Evolutionary conservation across 2,329 filamentous ascomycete genomes (phyloP), one percentile per base, ranked within the genome.

Genomic region (Trichophaea hybrida): DNA sequence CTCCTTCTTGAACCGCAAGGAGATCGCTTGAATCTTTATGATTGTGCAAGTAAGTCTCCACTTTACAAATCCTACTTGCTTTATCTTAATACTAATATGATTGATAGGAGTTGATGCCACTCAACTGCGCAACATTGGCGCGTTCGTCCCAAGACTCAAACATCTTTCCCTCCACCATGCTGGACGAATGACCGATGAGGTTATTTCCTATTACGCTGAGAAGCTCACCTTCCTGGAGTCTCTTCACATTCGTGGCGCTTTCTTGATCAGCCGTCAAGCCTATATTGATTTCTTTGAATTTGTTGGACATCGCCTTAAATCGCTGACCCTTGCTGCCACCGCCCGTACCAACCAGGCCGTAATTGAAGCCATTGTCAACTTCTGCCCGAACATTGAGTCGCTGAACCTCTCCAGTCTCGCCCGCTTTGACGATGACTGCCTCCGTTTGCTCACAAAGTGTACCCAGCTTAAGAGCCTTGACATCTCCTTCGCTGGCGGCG

Each of bases 341-440:
- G 61, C 65, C 15, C 65, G 67, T 7, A 63, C 67, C 51, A 57
- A 48, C 33, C 17, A 48, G 17, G 60, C 59, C 4, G 65, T 67
- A 7, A 51, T 68, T 17, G 58, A 59, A 13, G 60, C 66, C 6
- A 58, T 68, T 8, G 66, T 66, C 12, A 63, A 66, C 12, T 66
- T 67, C 51, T 68, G 67, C n/a, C 66, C 65, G 12, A 65, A 68
- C 15, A 60, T 68, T 6, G 61, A 61, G 6, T 59, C 66, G 6
- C 59, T 68, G 6, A 61, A 62, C n/a, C 57, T 68, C 2, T 56
- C 51, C 8, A 61, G 63, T 13, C 56, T 68, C 24, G 63, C 60
- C 8, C 46, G 61, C 5, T 53, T 68, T 13, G 60, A 67, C 24
- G 60, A 68, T 32, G 55, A 63, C 37, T 64, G 60, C 31, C 43